Percentiles rank a stretch among this genome's conserved stretches.
phyloP scores from a whole-genome alignment of 305 asterid species.

The Caryopteris hybrid region DNA sequence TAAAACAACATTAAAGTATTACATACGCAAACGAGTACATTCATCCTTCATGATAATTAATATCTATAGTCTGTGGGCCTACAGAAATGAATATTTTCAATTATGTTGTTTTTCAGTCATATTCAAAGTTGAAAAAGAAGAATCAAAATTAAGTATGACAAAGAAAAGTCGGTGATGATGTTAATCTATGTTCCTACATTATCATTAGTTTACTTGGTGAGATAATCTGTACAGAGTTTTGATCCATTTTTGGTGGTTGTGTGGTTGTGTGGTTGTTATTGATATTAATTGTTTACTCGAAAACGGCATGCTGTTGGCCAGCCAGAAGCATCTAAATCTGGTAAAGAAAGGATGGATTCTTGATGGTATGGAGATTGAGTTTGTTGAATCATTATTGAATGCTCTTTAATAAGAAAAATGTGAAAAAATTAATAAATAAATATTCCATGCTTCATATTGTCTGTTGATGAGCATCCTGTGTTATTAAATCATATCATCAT shows the following conservation, averaged over 20 bases:
- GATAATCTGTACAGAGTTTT: not conserved
- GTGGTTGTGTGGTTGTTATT: slow-evolving; percentile 26
- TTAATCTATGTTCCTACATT: not conserved
- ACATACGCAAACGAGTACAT: slow-evolving; percentile 17
- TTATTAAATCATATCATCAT: no score
- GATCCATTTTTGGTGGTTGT: slow-evolving; percentile 13
- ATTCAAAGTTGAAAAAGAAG: slow-evolving; percentile 14
- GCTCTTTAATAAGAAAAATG: not conserved
- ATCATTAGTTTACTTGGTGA: slow-evolving; percentile 9
- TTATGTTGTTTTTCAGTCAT: slow-evolving; percentile 23
- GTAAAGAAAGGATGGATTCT: slow-evolving; percentile 18
- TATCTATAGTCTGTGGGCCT: slow-evolving; percentile 38
- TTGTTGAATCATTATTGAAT: slow-evolving; percentile 13
- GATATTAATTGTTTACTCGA: not conserved
- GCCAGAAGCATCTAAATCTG: slow-evolving; percentile 20
- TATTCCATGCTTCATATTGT: not conserved
- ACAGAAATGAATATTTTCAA: slow-evolving; percentile 6
- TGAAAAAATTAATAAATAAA: not conserved
- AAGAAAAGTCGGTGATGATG: not conserved
- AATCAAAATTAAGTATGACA: slow-evolving; percentile 10
- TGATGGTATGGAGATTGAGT: slow-evolving; percentile 8
- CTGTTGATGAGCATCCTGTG: not conserved
- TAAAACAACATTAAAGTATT: slow-evolving; percentile 4
- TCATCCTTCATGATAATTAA: slow-evolving; percentile 21
- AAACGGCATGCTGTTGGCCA: slow-evolving; percentile 16